phyloP scores from a whole-genome alignment of 129 eudicot species.

The Ambrosia trifida region DNA sequence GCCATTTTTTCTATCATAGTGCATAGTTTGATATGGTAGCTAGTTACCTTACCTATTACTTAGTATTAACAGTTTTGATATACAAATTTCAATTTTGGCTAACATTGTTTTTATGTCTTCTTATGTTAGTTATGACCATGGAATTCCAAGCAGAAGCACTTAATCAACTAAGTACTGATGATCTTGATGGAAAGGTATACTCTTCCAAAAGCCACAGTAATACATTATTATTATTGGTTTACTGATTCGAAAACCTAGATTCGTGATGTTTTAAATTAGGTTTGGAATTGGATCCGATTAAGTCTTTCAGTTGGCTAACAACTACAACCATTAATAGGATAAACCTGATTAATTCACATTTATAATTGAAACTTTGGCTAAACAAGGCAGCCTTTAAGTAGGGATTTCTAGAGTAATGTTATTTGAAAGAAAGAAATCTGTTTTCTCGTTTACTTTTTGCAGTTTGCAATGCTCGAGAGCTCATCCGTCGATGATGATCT shows the following conservation, averaged over 20 bases:
- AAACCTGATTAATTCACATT: constrained; percentile 8
- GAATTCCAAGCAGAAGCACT: constrained; percentile 96
- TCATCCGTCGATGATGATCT: constrained; percentile 95
- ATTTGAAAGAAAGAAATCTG: background rate
- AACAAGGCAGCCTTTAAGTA: background rate
- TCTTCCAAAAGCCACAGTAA: background rate
- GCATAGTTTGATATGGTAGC: background rate
- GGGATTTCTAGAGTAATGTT: background rate
- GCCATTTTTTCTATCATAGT: background rate
- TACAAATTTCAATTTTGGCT: background rate
- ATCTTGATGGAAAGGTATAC: constrained; percentile 93
- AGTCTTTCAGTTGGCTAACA: background rate
- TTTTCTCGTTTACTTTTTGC: constrained; percentile 28
- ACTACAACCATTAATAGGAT: background rate
- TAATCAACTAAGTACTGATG: constrained; percentile 71
- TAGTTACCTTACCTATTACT: background rate
- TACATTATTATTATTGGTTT: background rate
- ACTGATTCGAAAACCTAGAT: too few relatives aligned
- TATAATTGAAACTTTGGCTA: background rate
- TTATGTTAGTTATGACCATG: constrained; percentile 74
- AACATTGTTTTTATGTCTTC: constrained; percentile 11
- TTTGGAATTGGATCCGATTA: background rate
- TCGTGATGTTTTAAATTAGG: background rate
- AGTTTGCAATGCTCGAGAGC: constrained; percentile 91
- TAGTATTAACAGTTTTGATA: background rate